Evolutionary conservation across 768 basidiomycete species (phyloP).

Genomic region (Hydnomerulius pinastri): DNA sequence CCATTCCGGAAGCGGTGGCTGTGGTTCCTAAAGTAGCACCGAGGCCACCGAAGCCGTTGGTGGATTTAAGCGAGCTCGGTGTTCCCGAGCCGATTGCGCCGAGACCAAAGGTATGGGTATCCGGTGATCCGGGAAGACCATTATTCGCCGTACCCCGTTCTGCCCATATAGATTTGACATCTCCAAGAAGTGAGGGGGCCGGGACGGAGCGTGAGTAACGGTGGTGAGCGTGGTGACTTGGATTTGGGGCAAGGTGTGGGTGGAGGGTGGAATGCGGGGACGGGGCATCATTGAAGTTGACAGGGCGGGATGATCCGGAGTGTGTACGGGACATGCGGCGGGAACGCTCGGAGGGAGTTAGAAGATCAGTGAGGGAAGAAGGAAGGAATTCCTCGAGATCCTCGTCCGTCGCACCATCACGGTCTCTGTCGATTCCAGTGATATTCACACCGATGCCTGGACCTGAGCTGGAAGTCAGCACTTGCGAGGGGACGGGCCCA

Average conservation of each 20-base stretch:
- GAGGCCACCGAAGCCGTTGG: slow-evolving; percentile 37
- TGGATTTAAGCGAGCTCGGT: slow-evolving; percentile 55
- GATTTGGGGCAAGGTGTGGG: slow-evolving; percentile 18
- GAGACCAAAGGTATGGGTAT: slow-evolving; percentile 27
- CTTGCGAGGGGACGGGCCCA: slow-evolving; percentile 23
- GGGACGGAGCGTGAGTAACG: slow-evolving; percentile 85
- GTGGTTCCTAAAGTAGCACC: slow-evolving; percentile 12
- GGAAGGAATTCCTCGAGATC: slow-evolving; percentile 91
- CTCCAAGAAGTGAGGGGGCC: slow-evolving; percentile 71
- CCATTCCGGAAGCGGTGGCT: slow-evolving; percentile 11
- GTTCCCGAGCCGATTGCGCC: slow-evolving; percentile 39
- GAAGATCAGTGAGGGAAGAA: slow-evolving; percentile 81
- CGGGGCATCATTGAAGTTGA: slow-evolving; percentile 20
- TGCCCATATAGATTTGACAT: slow-evolving; percentile 82
- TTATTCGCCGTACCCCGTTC: slow-evolving; percentile 44
- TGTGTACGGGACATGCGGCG: slow-evolving; percentile 81
- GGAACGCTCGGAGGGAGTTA: slow-evolving; percentile 86
- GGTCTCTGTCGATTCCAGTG: slow-evolving; percentile 39
- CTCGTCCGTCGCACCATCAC: slow-evolving; percentile 53
- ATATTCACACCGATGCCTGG: slow-evolving; percentile 19
- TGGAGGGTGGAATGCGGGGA: slow-evolving; percentile 16
- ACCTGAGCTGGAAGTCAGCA: slow-evolving; percentile 2
- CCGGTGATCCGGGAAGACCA: slow-evolving; percentile 39
- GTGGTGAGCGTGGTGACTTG: slow-evolving; percentile 42
- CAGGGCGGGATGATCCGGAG: slow-evolving; percentile 38